These are phyloP conservation scores for Pestalotiopsis sp. DNA, from an alignment of 2,329 filamentous ascomycete species.

Conservation along the genomic window DNA sequence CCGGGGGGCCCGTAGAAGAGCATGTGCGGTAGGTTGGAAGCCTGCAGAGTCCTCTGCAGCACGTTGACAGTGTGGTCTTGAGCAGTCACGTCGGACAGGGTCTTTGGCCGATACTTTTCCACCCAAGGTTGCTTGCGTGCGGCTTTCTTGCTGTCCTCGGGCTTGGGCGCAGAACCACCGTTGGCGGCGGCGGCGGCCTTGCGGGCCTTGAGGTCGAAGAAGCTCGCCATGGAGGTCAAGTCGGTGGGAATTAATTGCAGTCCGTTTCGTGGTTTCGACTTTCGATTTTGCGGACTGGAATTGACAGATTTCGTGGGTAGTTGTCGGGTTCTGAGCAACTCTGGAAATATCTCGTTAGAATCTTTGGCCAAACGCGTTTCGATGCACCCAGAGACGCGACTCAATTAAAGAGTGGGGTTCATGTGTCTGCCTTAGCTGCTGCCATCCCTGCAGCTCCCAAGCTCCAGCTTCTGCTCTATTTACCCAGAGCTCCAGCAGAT, in stretches of 20 bases:
- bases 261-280: not conserved
- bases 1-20: conserved; percentile 98
- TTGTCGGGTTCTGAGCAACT: not conserved
- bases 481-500: not conserved
- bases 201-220: conserved; percentile 94
- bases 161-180: conserved; percentile 64
- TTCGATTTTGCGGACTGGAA: not conserved
- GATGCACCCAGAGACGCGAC: not conserved
- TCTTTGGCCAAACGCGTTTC: conserved; percentile 3
- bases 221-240: conserved; percentile 69
- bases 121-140: conserved; percentile 88
- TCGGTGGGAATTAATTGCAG: not conserved
- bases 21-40: conserved; percentile 97
- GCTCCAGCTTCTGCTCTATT: not conserved
- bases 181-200: conserved; percentile 75
- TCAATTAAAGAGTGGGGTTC: conserved; percentile 4
- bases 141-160: conserved; percentile 62
- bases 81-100: conserved; percentile 89
- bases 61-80: conserved; percentile 97
- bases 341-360: not conserved
- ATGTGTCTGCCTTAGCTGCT: not conserved
- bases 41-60: conserved; percentile 88
- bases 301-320: not conserved
- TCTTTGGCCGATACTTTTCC: conserved; percentile 98
- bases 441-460: not conserved